Conservation (phyloP, 2,329 filamentous ascomycete genomes). For the Coleophoma cylindrospora region DNA sequence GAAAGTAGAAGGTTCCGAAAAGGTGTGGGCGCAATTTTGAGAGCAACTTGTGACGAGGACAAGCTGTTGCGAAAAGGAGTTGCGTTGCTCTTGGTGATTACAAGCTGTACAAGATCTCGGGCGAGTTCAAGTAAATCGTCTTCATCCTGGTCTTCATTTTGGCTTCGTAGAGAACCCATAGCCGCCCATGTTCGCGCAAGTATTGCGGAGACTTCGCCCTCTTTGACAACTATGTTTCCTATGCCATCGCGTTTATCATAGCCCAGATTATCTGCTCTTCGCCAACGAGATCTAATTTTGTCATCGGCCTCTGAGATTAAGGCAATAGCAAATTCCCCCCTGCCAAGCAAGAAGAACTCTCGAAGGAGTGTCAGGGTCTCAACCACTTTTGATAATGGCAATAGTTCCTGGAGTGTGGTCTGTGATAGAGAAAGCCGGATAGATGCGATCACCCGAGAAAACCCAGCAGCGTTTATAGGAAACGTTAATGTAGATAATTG, state of each 20-base stretch:
- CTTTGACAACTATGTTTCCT: conserved; percentile 68
- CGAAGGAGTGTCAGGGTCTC: conserved; percentile 74
- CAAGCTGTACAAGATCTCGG: conserved; percentile 68
- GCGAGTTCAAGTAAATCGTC: conserved; percentile 78
- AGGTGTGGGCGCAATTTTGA: conserved; percentile 35
- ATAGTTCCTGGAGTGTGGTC: conserved; percentile 74
- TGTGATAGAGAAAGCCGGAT: conserved; percentile 80
- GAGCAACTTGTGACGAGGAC: conserved; percentile 7
- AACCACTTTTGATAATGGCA: conserved; percentile 72
- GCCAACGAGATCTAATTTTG: conserved; percentile 69
- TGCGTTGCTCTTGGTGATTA: conserved; percentile 44
- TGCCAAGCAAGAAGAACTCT: conserved; percentile 80
- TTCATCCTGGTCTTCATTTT: conserved; percentile 64
- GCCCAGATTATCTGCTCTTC: conserved; percentile 52
- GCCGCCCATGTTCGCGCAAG: conserved; percentile 74
- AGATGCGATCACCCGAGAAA: conserved; percentile 67
- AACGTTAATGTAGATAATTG: conserved; percentile 64
- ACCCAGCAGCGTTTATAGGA: conserved; percentile 66
- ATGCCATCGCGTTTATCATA: conserved; percentile 54
- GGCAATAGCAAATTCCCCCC: conserved; percentile 87
- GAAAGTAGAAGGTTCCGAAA: conserved; percentile 84
- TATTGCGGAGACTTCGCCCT: conserved; percentile 77
- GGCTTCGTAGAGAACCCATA: conserved; percentile 67
- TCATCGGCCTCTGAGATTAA: conserved; percentile 82
- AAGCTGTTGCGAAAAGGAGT: conserved; percentile 28